Percentiles rank a stretch among this genome's conserved stretches.
These are phyloP conservation scores for Rhododendron vialii DNA, from an alignment of 148 eudicot species.

Conservation along the genomic window DNA sequence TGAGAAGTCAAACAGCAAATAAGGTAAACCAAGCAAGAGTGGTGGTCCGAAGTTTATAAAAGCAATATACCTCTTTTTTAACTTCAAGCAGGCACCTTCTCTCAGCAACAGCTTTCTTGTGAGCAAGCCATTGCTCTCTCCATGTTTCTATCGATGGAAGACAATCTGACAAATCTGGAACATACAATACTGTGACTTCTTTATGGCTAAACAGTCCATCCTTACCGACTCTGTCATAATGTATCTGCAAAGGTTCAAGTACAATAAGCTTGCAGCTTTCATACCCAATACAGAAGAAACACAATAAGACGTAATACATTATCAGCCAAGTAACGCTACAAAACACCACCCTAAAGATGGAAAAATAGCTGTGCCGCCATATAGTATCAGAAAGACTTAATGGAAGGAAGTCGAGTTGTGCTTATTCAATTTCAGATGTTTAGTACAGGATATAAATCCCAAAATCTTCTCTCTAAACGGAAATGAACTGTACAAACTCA, in stretches of 20 bases:
- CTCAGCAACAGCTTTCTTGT: slow-evolving; percentile 68
- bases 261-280: slow-evolving; percentile 1
- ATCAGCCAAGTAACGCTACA: not conserved
- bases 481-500: not conserved
- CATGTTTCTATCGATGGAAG: slow-evolving; percentile 80
- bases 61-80: slow-evolving; percentile 52
- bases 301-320: not conserved
- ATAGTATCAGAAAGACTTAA: not conserved
- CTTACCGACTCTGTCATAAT: slow-evolving; percentile 84
- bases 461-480: not conserved
- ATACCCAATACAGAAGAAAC: slow-evolving; percentile 3
- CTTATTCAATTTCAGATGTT: not conserved
- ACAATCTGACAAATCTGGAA: slow-evolving; percentile 87
- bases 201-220: slow-evolving; percentile 92
- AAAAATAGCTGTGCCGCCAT: not conserved
- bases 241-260: slow-evolving; percentile 59
- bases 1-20: not conserved
- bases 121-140: slow-evolving; percentile 85
- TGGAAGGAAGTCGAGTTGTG: not conserved
- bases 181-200: slow-evolving; percentile 79
- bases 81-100: slow-evolving; percentile 42
- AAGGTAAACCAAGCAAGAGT: slow-evolving; percentile 2
- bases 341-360: not conserved
- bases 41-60: not conserved
- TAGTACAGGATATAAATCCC: not conserved